phyloP scores from a whole-genome alignment of 2,329 filamentous ascomycete genomes.

The Calonectria leucothoes region DNA sequence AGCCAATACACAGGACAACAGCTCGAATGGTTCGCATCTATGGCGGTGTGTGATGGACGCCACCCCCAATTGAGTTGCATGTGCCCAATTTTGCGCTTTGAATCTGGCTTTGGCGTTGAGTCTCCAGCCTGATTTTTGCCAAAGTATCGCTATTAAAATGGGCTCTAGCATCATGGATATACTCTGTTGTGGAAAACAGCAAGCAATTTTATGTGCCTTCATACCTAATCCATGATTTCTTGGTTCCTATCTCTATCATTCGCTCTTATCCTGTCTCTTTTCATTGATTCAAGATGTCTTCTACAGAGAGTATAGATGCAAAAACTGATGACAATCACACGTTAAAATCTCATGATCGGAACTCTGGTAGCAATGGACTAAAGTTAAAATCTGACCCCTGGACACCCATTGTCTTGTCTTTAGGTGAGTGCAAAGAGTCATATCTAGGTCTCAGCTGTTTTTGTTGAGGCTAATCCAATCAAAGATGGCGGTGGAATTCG shows the following conservation, averaged over 20 bases:
- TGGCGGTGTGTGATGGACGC: neutral
- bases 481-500: neutral
- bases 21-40: neutral
- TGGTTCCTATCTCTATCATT: neutral
- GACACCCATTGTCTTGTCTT: neutral
- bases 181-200: rapidly evolving
- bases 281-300: neutral
- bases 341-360: neutral
- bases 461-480: neutral
- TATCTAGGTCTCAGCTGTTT: neutral
- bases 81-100: neutral
- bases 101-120: neutral
- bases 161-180: neutral
- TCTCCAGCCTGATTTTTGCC: neutral
- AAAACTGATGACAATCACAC: neutral
- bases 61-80: neutral
- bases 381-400: neutral
- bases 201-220: neutral
- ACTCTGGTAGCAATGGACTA: neutral
- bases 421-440: neutral
- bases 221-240: neutral
- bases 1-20: neutral
- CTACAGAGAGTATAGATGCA: neutral
- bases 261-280: neutral
- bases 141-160: neutral